These are phyloP conservation scores for Syzygium malaccense DNA, from an alignment of 441 rosid species.

Conservation along the genomic window DNA sequence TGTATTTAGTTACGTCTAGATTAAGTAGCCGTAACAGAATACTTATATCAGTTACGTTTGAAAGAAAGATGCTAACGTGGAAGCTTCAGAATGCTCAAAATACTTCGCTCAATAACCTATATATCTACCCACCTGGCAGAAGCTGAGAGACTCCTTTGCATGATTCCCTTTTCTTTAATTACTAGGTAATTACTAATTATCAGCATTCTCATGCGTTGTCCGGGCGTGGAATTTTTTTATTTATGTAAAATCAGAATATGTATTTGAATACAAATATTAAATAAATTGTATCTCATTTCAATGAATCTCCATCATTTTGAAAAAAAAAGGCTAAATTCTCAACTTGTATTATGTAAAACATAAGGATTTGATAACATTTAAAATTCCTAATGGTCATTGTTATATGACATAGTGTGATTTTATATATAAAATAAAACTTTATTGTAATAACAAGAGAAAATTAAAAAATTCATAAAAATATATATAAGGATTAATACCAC, in stretches of 20 bases:
- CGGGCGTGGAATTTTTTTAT: no score
- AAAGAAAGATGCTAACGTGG: background rate
- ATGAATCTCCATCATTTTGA: background rate
- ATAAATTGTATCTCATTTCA: background rate
- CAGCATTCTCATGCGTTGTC: background rate
- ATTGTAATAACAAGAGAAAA: background rate
- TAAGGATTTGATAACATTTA: background rate
- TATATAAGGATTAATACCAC: no score
- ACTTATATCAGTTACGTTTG: no score
- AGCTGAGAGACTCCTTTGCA: background rate
- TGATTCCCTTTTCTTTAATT: background rate
- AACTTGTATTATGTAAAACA: background rate
- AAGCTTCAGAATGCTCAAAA: background rate
- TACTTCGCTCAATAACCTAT: no score
- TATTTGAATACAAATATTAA: background rate
- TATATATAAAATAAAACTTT: no score
- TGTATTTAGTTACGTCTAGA: no score
- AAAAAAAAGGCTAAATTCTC: background rate
- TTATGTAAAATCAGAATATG: no score
- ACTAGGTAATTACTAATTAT: no score
- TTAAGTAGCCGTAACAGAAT: no score
- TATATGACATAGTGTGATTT: background rate
- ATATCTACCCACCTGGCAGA: fast-evolving
- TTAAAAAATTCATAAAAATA: no score
- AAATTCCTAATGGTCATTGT: background rate